Conservation (phyloP, 139 green algal genomes). For the Auxenochlorella pyrenoidosa region DNA sequence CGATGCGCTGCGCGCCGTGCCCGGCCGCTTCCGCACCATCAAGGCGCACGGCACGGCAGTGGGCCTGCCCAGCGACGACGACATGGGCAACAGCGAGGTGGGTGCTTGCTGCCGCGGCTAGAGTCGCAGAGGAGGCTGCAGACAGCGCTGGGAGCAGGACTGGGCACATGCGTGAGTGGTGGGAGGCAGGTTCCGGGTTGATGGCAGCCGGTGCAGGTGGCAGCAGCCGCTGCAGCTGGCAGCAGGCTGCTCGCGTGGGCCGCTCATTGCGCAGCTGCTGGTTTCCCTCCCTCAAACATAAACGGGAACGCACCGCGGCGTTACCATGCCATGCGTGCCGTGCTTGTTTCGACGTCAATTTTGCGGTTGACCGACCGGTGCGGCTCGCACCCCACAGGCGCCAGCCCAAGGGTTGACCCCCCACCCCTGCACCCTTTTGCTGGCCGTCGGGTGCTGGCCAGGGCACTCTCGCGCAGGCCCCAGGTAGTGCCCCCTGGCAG, state of each 20-base stretch:
- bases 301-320: too few relatives aligned
- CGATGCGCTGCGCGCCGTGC: conserved; percentile 71
- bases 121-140: neutral
- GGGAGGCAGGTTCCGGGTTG: neutral
- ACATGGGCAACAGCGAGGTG: conserved; percentile 79
- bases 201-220: neutral
- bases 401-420: too few relatives aligned
- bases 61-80: conserved; percentile 89
- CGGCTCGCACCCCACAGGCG: too few relatives aligned
- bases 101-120: neutral
- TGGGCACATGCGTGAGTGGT: too few relatives aligned
- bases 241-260: neutral
- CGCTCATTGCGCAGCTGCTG: too few relatives aligned
- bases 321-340: too few relatives aligned
- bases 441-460: neutral
- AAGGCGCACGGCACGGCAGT: conserved; percentile 91
- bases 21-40: conserved; percentile 63
- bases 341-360: too few relatives aligned
- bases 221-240: too few relatives aligned
- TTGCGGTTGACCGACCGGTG: too few relatives aligned
- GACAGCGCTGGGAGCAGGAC: neutral
- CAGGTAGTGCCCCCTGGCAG: too few relatives aligned
- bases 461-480: too few relatives aligned
- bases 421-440: neutral
- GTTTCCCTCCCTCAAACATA: too few relatives aligned